Conservation (phyloP, 306 rosid species). For the Medicago arabica region DNA sequence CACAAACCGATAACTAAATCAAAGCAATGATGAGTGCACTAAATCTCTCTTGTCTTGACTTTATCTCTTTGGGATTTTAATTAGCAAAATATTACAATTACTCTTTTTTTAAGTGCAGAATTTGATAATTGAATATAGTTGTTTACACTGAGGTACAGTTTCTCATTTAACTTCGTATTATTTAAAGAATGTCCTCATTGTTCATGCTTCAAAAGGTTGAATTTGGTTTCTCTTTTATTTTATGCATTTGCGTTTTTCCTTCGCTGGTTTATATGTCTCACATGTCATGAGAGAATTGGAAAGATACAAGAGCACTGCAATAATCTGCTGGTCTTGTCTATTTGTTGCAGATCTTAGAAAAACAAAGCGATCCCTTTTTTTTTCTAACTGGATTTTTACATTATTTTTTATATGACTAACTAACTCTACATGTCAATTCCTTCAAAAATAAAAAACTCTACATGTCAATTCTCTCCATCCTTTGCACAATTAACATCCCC, state of each 20-base stretch:
- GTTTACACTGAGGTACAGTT: constrained; percentile 33
- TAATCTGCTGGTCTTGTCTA: constrained; percentile 21
- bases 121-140: constrained; percentile 2
- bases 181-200: neutral
- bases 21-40: no score
- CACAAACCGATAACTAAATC: no score
- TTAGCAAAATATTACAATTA: constrained; percentile 7
- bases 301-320: neutral
- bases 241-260: neutral
- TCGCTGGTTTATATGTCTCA: neutral
- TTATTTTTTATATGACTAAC: no score
- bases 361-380: neutral
- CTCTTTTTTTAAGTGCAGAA: constrained; percentile 19
- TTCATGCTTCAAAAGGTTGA: constrained; percentile 13
- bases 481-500: no score
- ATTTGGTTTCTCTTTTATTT: no score
- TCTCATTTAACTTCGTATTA: constrained; percentile 4
- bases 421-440: no score
- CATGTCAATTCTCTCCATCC: no score
- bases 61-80: constrained; percentile 29
- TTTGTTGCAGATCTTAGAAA: neutral
- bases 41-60: neutral
- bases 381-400: no score
- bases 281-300: constrained; percentile 14
- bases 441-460: no score